Evolutionary conservation across 2,329 filamentous ascomycete species (phyloP).

Genomic region (Penicillium sp.): DNA sequence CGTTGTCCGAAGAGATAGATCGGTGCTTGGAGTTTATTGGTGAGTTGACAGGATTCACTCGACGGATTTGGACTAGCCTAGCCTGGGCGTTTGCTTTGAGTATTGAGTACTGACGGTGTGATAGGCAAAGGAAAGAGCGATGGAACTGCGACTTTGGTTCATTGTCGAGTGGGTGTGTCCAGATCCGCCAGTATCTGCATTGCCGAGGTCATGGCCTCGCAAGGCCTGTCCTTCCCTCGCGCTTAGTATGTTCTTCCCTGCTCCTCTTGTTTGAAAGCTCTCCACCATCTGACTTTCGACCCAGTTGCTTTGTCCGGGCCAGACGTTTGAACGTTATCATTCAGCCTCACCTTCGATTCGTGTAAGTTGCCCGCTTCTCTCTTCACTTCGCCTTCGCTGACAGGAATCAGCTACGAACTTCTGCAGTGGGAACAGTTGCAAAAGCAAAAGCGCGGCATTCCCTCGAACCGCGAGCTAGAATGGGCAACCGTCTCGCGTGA

Average conservation of each 20-base stretch:
- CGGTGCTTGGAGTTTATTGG: constrained; percentile 90
- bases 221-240: constrained; percentile 80
- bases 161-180: constrained; percentile 94
- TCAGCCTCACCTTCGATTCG: constrained; percentile 91
- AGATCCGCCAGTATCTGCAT: constrained; percentile 97
- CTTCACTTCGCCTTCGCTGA: constrained; percentile 20
- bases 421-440: constrained; percentile 92
- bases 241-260: constrained; percentile 67
- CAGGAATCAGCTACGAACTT: constrained; percentile 68
- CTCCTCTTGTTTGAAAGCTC: background rate
- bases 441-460: constrained; percentile 56
- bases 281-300: background rate
- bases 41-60: constrained; percentile 52
- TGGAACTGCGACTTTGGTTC: constrained; percentile 84
- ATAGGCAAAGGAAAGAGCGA: constrained; percentile 76
- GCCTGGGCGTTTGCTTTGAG: background rate
- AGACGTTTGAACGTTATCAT: constrained; percentile 96
- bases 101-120: background rate
- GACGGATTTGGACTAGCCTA: background rate
- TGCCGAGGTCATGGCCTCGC: constrained; percentile 90
- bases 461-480: constrained; percentile 77
- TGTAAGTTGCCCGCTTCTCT: constrained; percentile 50
- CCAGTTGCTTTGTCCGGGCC: constrained; percentile 84
- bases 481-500: constrained; percentile 88
- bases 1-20: constrained; percentile 81